Conservation (phyloP, 257 asterid genomes). For the Knoxia roxburghii region DNA sequence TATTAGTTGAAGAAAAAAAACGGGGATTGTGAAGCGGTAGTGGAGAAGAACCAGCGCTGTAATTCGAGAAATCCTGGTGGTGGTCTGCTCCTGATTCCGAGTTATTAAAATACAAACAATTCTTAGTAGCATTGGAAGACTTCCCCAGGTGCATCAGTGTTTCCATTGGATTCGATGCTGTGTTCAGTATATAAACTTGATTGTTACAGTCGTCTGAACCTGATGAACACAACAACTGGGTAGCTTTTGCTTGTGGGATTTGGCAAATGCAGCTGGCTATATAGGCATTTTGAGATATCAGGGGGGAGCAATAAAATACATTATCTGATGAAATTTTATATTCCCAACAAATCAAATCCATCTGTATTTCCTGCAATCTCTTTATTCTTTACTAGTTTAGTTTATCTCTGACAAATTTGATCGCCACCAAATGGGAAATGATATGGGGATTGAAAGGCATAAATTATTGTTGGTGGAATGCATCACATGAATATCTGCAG, state of each 20-base stretch:
- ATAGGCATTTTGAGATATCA: constrained; percentile 5
- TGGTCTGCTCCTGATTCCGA: constrained; percentile 15
- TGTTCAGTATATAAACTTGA: too few species aligned
- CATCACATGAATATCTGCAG: too few species aligned
- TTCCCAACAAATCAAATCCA: neutral
- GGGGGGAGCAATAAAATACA: neutral
- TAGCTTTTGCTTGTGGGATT: too few species aligned
- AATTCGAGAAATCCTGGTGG: constrained; percentile 19
- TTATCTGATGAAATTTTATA: constrained; percentile 4
- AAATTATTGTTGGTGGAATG: too few species aligned
- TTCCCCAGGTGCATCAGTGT: constrained; percentile 15
- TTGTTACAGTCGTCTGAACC: too few species aligned
- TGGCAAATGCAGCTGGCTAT: neutral
- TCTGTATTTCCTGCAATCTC: too few species aligned
- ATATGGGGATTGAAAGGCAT: too few species aligned
- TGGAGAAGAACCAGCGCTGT: constrained; percentile 12
- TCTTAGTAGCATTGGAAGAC: constrained; percentile 4
- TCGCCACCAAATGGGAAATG: neutral
- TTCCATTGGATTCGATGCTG: constrained; percentile 6
- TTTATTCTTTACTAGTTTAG: too few species aligned
- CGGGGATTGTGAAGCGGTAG: constrained; percentile 10
- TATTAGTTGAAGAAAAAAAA: neutral
- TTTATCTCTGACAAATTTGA: neutral
- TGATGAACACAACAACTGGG: too few species aligned
- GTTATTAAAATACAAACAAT: neutral